Conservation (phyloP, 768 basidiomycete species). For the Amanita rubescens region DNA sequence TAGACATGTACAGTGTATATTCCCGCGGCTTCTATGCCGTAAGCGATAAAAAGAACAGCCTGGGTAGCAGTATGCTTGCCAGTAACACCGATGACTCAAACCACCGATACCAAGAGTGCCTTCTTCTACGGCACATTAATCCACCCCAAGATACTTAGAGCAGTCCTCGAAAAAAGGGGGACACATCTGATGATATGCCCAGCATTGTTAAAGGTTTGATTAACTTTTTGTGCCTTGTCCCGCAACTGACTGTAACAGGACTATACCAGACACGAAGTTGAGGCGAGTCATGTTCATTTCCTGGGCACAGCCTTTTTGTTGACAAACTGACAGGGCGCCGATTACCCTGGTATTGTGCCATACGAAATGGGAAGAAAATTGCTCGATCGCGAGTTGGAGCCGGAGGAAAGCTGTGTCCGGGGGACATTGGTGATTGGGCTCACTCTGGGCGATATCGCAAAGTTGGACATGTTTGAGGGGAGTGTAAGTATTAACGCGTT, state of each 20-base stretch:
- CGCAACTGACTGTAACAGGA: constrained; percentile 33
- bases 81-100: neutral
- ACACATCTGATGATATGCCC: constrained; percentile 58
- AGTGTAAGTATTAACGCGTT: constrained; percentile 34
- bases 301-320: neutral
- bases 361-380: constrained; percentile 39
- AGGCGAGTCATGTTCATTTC: constrained; percentile 29
- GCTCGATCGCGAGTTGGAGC: constrained; percentile 39
- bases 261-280: constrained; percentile 76
- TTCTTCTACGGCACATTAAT: constrained; percentile 92
- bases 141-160: constrained; percentile 74
- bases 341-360: constrained; percentile 82
- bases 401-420: constrained; percentile 63
- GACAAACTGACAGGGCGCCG: constrained; percentile 37
- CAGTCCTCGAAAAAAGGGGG: constrained; percentile 69
- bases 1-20: too few relatives aligned
- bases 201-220: constrained; percentile 63
- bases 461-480: constrained; percentile 81
- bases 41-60: neutral
- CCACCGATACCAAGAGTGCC: constrained; percentile 21
- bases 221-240: neutral
- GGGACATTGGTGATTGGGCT: constrained; percentile 78
- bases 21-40: neutral
- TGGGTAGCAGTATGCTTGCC: neutral
- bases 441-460: constrained; percentile 49